A percentile compares a stretch with the other conserved stretches of the same genome.
These are phyloP conservation scores for Leptodermis oblonga DNA, from an alignment of 257 asterid species.

Conservation along the genomic window DNA sequence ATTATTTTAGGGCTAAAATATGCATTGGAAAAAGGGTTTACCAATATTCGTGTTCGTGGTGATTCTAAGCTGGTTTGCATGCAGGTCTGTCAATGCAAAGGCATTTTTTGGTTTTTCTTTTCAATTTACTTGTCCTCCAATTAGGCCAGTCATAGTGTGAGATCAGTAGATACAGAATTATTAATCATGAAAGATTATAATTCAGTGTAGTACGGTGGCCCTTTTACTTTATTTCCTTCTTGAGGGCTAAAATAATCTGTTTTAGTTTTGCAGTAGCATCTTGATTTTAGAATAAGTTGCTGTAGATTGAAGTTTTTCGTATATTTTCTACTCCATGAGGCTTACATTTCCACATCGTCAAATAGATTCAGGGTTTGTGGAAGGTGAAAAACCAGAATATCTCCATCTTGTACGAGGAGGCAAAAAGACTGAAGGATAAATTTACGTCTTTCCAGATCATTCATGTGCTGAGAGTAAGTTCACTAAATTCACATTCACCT, in stretches of 20 bases:
- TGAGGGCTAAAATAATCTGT: neutral
- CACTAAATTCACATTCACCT: slow-evolving; percentile 2
- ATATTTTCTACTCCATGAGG: neutral
- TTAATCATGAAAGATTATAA: too few species aligned
- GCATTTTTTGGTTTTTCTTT: neutral
- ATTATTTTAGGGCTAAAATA: slow-evolving; percentile 78
- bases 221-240: neutral
- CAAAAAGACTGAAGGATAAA: slow-evolving; percentile 69
- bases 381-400: slow-evolving; percentile 83
- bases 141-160: neutral
- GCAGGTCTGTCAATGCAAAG: slow-evolving; percentile 55
- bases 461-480: slow-evolving; percentile 70
- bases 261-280: neutral
- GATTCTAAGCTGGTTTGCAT: slow-evolving; percentile 98
- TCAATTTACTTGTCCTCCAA: neutral
- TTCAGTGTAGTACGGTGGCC: neutral
- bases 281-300: neutral
- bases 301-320: neutral
- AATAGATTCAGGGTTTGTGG: slow-evolving; percentile 86
- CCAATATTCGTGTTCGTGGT: slow-evolving; percentile 85
- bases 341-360: neutral
- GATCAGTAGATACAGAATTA: neutral
- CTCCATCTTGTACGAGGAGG: slow-evolving; percentile 57
- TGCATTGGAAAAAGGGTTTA: slow-evolving; percentile 83
- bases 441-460: slow-evolving; percentile 64